These are phyloP conservation scores for Rhodocollybia butyracea DNA, from an alignment of 768 basidiomycete genomes.

Conservation along the genomic window DNA sequence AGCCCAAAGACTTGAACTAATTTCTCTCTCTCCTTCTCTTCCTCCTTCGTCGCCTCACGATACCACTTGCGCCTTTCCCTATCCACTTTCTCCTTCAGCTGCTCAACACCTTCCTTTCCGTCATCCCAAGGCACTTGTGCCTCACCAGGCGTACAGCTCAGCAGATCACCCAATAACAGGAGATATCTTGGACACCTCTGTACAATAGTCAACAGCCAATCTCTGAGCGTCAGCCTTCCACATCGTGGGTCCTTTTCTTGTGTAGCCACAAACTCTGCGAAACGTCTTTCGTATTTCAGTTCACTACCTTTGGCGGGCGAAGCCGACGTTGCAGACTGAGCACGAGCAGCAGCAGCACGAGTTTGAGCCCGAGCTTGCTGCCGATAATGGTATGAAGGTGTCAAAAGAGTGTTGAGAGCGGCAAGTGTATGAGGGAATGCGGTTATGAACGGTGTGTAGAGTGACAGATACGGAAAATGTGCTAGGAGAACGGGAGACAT, in stretches of 20 bases:
- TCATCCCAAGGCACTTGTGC: neutral
- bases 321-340: neutral
- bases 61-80: slow-evolving; percentile 1
- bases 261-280: slow-evolving; percentile 58
- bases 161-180: slow-evolving; percentile 78
- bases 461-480: slow-evolving; percentile 85
- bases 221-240: slow-evolving; percentile 70
- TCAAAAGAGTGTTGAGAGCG: slow-evolving; percentile 51
- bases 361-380: slow-evolving; percentile 1
- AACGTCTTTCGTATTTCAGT: slow-evolving; percentile 27
- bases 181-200: slow-evolving; percentile 88
- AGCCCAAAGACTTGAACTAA: slow-evolving; percentile 59
- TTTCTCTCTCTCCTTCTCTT: slow-evolving; percentile 64
- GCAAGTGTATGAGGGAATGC: slow-evolving; percentile 68
- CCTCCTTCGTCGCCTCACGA: slow-evolving; percentile 28
- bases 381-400: slow-evolving; percentile 28
- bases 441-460: slow-evolving; percentile 84
- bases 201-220: slow-evolving; percentile 85
- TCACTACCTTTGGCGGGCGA: slow-evolving; percentile 14
- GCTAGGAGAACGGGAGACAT: slow-evolving; percentile 63
- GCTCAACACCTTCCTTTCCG: neutral
- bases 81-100: neutral
- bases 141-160: slow-evolving; percentile 46
- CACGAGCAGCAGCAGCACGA: neutral
- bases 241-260: slow-evolving; percentile 72